Evolutionary conservation across 768 basidiomycete species (phyloP).

Genomic region (Baorangia bicolor): DNA sequence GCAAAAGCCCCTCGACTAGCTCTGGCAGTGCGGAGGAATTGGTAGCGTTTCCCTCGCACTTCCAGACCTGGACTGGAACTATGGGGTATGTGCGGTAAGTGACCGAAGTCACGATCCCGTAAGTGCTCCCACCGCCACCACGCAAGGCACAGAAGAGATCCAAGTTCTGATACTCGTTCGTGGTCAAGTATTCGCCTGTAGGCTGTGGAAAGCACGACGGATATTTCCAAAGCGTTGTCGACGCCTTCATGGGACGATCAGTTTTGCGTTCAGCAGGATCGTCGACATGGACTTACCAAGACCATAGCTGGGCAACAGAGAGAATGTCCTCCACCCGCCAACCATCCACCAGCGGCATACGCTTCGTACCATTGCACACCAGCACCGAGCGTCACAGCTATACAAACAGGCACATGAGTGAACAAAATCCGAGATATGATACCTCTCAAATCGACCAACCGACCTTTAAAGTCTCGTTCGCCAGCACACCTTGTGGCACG

Average conservation of each 20-base stretch:
- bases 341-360: conserved; percentile 47
- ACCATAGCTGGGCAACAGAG: conserved; percentile 39
- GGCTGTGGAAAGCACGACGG: conserved; percentile 44
- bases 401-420: conserved; percentile 13
- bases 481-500: conserved; percentile 32
- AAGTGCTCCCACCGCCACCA: conserved; percentile 50
- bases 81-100: conserved; percentile 44
- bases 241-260: conserved; percentile 33
- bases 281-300: conserved; percentile 32
- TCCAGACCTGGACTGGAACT: conserved; percentile 32
- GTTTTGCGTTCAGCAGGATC: not conserved
- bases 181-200: conserved; percentile 38
- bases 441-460: not conserved
- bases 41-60: conserved; percentile 32
- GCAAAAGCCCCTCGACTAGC: conserved; percentile 36
- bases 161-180: conserved; percentile 39
- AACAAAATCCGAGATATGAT: not conserved
- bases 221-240: conserved; percentile 48
- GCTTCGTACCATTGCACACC: conserved; percentile 49
- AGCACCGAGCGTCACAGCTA: conserved; percentile 34
- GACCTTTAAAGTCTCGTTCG: conserved; percentile 3
- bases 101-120: conserved; percentile 44
- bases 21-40: conserved; percentile 26
- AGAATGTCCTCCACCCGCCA: conserved; percentile 48
- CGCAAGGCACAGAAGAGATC: conserved; percentile 57